These are phyloP conservation scores for Gastrodia elata DNA, from an alignment of 106 monocot species.

Conservation along the genomic window DNA sequence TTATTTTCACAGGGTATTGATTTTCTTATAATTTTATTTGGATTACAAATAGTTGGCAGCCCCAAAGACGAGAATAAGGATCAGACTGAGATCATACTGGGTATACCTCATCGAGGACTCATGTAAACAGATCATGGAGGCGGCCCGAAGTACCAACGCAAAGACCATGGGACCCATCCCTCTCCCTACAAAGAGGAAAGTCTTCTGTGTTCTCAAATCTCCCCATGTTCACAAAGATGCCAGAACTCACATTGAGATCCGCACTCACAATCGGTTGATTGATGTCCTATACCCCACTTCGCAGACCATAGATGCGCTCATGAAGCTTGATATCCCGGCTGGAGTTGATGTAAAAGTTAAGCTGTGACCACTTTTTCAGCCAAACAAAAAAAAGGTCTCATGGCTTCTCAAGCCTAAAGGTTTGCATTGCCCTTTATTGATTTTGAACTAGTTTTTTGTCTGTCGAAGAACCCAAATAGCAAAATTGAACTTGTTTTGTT, in stretches of 20 bases:
- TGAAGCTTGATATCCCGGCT: constrained; percentile 89
- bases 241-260: constrained; percentile 89
- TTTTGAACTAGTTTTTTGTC: neutral
- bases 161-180: constrained; percentile 94
- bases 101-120: constrained; percentile 85
- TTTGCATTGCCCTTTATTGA: neutral
- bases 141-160: constrained; percentile 81
- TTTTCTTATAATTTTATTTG: neutral
- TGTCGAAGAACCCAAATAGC: too few relatives aligned
- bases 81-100: constrained; percentile 94
- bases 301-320: constrained; percentile 84
- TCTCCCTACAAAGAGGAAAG: constrained; percentile 70
- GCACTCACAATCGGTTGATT: constrained; percentile 73
- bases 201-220: constrained; percentile 94
- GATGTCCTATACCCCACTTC: constrained; percentile 83
- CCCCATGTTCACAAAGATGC: constrained; percentile 98
- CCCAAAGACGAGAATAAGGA: constrained; percentile 82
- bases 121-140: constrained; percentile 93
- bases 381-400: neutral
- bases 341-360: constrained; percentile 97
- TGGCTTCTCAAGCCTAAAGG: neutral
- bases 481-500: neutral
- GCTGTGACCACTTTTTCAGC: constrained; percentile 33
- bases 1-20: neutral
- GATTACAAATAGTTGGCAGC: constrained; percentile 15